Evolutionary conservation across 2,329 filamentous ascomycete species (phyloP), one percentile per base, ranked within the genome.

Genomic region (Penicillium sp.): DNA sequence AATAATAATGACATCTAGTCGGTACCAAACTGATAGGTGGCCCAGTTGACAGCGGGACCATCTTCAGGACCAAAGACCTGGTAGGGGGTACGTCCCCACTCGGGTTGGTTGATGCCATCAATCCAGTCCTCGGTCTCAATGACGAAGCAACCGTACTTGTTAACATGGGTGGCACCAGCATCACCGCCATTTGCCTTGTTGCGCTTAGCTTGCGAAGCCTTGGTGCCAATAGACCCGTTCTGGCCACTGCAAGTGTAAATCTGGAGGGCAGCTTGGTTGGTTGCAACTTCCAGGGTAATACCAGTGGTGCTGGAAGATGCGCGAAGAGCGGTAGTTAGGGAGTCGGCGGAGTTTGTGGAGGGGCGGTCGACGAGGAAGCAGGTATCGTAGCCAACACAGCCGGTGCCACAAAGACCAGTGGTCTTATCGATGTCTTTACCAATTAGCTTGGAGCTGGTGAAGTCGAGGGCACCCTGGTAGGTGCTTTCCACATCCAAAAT

Each of bases 61-160:
- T 74, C 71, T 24, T 69, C 65, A 13, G 75, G 73, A 7, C 72
- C 70, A 56, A 71, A 78, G 56, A 79, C 67, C 65, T 77, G 73
- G 58, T 71, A 71, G 1, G 66, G 52, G 29, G 67, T 75, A 52
- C 92, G 84, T 55, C 86, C 86, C 93, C 93, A 97, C 73, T 91
- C 84, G 0, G 92, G 92, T 65, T 95, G 84, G 76, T 96, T 97
- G 76, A 97, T 94, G 24, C 83, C 92, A 70, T 96, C 92, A 68
- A 97, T 96, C 84, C 86, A 97, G 72, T 94, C 92, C 80, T 97
- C 85, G 11, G 94, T 90, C 77, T 97, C 93, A 73, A 97, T 83
- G 46, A 96, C 93, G 24, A 96, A 69, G 73, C 93, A 97, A 31
- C 91, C 92, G 68, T 92, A 91, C 78, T 92, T 58, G 70, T 79